Evolutionary conservation across 805 yeast species (phyloP), one percentile per base, ranked within the genome.

Genomic region (Monosporozyma unispora): DNA sequence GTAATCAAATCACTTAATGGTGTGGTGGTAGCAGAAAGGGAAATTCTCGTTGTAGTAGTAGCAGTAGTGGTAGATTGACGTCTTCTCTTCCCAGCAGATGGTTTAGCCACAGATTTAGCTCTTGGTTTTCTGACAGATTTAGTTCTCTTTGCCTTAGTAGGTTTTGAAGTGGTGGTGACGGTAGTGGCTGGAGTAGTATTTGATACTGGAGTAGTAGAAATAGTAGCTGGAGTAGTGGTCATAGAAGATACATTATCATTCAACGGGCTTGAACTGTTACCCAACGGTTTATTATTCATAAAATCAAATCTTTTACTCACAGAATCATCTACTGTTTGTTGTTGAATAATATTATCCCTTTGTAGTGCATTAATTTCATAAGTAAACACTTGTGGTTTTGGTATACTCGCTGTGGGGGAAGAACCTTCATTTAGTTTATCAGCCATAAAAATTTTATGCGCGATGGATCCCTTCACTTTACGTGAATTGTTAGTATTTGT

Each of bases 231-330:
- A 10, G 44, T 31, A 14, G 35, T 31, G 7, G 6, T 31, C 35
- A 31, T 31, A 14, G 35, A 31, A 14, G n/a, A 16, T 48, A 12
- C 33, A 56, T 59, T 41, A 57, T 27, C 42, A 21, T 5, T 39
- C 14, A 39, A 39, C 9, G 42, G 42, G 21, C 42, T 39, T 10
- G 23, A 18, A 39, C 25, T 39, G 6, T 39, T 39, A 21, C 42
- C 22, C 16, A 18, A 21, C 22, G 42, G 23, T 48, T 61, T 63
- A 45, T 62, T 62, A 38, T 58, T 53, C 59, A 64, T 63, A 44
- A 64, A 64, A 48, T 64, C 68, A 49, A 64, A 64, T 44, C 69
- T 54, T 56, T 63, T 64, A 49, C 66, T 61, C 2, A 64, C 59
- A 1, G 64, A 60, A 44, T 63, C 64, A 49, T 63, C 67, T 2